These are phyloP conservation scores for Striga asiatica DNA, from an alignment of 257 asterid species.

Conservation along the genomic window DNA sequence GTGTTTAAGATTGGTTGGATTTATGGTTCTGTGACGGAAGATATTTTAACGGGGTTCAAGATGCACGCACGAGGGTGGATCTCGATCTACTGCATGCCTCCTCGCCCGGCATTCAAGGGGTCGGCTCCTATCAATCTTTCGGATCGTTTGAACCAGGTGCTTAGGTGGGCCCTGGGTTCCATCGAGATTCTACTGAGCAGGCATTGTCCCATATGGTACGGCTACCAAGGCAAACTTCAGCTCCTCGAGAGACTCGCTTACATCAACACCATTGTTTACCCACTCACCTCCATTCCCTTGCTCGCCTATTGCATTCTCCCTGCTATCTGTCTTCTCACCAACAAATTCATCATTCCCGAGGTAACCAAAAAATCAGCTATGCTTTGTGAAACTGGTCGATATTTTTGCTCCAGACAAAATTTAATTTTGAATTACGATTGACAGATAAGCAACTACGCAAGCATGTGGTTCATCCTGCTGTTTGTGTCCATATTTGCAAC, in stretches of 20 bases:
- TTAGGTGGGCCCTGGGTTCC: conserved; percentile 94
- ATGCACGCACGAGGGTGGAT: conserved; percentile 95
- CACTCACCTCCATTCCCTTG: conserved; percentile 74
- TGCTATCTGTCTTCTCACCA: conserved; percentile 77
- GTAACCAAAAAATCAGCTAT: conserved; percentile 27
- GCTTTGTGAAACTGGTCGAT: too few species aligned
- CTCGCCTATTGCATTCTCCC: conserved; percentile 84
- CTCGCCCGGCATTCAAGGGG: conserved; percentile 87
- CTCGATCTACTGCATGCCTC: conserved; percentile 83
- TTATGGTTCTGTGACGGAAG: conserved; percentile 90
- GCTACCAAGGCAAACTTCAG: conserved; percentile 61
- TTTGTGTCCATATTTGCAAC: conserved; percentile 69
- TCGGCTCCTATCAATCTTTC: conserved; percentile 95
- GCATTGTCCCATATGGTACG: conserved; percentile 95
- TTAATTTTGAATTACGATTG: not conserved
- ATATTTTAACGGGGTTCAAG: conserved; percentile 86
- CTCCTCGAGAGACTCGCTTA: conserved; percentile 69
- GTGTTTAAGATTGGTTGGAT: conserved; percentile 78
- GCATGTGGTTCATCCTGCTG: conserved; percentile 84
- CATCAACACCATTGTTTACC: conserved; percentile 79
- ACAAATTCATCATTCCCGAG: conserved; percentile 79
- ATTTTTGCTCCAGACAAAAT: not conserved
- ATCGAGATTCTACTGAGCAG: conserved; percentile 76
- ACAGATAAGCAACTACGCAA: conserved; percentile 86
- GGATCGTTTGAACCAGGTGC: conserved; percentile 90